Conservation (phyloP, 148 eudicot species). For the Spergularia bocconei region DNA sequence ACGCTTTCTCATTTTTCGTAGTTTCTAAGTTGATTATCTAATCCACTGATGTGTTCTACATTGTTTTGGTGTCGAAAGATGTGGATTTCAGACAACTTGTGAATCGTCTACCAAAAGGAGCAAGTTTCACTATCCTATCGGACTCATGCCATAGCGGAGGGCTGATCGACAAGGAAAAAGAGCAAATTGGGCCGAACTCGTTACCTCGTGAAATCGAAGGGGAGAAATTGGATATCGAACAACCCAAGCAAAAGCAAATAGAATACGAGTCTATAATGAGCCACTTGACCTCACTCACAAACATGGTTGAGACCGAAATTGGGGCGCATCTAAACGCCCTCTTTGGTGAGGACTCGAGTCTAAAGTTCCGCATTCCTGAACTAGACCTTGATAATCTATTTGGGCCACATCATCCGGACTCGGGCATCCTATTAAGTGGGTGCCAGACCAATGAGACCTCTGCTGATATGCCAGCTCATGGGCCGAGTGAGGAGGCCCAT, state of each 20-base stretch:
- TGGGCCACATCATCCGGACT: constrained; percentile 32
- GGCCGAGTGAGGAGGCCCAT: constrained; percentile 35
- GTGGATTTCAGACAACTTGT: constrained; percentile 62
- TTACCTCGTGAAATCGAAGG: constrained; percentile 8
- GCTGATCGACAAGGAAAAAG: constrained; percentile 62
- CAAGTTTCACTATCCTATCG: constrained; percentile 59
- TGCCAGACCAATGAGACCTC: constrained; percentile 59
- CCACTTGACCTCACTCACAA: constrained; percentile 45
- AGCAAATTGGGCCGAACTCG: constrained; percentile 60
- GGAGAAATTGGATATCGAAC: constrained; percentile 1
- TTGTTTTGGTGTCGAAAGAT: constrained; percentile 32
- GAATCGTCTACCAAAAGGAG: constrained; percentile 53
- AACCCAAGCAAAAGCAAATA: constrained; percentile 32
- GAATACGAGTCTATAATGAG: constrained; percentile 37
- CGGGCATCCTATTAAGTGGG: constrained; percentile 59
- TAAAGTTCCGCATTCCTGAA: constrained; percentile 35
- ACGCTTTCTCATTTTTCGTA: no score
- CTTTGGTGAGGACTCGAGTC: constrained; percentile 52
- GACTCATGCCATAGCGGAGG: constrained; percentile 75
- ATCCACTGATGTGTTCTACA: background rate
- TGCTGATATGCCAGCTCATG: constrained; percentile 37
- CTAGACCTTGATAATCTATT: constrained; percentile 22
- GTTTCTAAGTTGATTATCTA: no score
- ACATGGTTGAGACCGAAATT: constrained; percentile 36
- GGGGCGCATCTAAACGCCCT: constrained; percentile 43